Evolutionary conservation across 140 eudicot species (phyloP), one percentile per base, ranked within the genome.

Genomic region (Senecio squalidus): DNA sequence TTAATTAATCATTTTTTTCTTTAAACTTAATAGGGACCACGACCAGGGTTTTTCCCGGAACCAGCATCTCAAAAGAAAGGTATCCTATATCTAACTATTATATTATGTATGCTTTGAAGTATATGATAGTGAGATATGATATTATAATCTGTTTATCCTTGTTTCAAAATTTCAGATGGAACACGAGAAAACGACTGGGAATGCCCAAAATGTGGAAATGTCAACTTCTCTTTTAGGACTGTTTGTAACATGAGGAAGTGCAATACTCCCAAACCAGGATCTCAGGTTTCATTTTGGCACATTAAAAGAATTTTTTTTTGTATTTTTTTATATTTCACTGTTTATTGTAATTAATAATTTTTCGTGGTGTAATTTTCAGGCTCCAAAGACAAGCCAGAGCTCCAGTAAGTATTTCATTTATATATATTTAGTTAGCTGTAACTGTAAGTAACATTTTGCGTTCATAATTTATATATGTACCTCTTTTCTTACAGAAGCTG

Each of bases 231-330:
- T 4, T 92, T 92, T 34, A 81, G 98, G 79, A 75, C 95, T 9
- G 96, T 84, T 64, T 87, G 98, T 76, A 92, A 92, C 82, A 86
- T 87, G 98, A 86, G 98, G 88, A 90, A 90, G 57, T 90, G 98
- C 84, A 81, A 73, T 56, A 90, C 98, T 0, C 91, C 94, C 16
- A 90, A 86, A 87, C 94, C 98, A 33, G 91, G 74, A 68, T 45
- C 88, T 30, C 95, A 90, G 95, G 95, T 91, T 47, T 59, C 64
- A 47, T 43, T 60, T 20, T 57, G 50, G 17, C 50, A n/a, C 25
- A 53, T 50, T n/a, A 46, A 40, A 70, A 39, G n/a, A n/a, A n/a
- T n/a, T n/a, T 26, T 18, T 65, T 31, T 20, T 14, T 39, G 17
- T n/a, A 39, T 28, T 27, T 28, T 46, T 11, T 1, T 27, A 28